Evolutionary conservation across 352 stramenopile species (phyloP).

Genomic region (Phytophthora quininea): DNA sequence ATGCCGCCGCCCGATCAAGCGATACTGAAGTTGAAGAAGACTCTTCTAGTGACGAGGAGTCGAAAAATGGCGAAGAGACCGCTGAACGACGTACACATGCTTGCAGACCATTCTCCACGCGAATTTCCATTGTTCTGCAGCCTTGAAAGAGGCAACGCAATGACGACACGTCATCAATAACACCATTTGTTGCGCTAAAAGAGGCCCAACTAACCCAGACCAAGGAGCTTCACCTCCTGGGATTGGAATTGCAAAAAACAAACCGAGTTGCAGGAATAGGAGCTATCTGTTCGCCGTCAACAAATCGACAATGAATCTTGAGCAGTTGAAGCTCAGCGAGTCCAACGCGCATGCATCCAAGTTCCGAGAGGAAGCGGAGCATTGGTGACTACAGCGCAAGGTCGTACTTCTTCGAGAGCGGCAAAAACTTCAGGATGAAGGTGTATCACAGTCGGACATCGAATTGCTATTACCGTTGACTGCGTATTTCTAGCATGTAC

Average conservation of each 20-base stretch:
- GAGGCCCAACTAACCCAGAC: slow-evolving; percentile 8
- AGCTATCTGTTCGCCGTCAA: not conserved
- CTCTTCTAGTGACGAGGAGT: not conserved
- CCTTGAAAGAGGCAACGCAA: not conserved
- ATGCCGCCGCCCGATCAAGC: not conserved
- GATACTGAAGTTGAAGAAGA: not conserved
- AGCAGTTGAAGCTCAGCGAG: slow-evolving; percentile 6
- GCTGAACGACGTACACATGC: too few species aligned
- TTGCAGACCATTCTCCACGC: not conserved
- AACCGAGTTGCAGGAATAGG: not conserved
- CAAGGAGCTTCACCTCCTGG: not conserved
- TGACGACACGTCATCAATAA: not conserved
- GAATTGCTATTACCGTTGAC: slow-evolving; percentile 12
- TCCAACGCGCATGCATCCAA: slow-evolving; percentile 10
- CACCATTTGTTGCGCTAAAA: slow-evolving; percentile 4
- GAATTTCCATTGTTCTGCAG: not conserved
- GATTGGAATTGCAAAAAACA: slow-evolving; percentile 6
- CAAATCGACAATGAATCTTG: slow-evolving; percentile 13
- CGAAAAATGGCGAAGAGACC: not conserved
- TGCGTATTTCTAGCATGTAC: slow-evolving; percentile 20
- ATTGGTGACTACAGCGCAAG: slow-evolving; percentile 8
- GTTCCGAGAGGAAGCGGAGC: slow-evolving; percentile 10
- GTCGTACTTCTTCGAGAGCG: slow-evolving; percentile 20
- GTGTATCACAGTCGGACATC: slow-evolving; percentile 17
- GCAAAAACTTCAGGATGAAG: slow-evolving; percentile 18